Evolutionary conservation across 1,284 basidiomycete species (phyloP).

Genomic region (Trichosporon sp.): DNA sequence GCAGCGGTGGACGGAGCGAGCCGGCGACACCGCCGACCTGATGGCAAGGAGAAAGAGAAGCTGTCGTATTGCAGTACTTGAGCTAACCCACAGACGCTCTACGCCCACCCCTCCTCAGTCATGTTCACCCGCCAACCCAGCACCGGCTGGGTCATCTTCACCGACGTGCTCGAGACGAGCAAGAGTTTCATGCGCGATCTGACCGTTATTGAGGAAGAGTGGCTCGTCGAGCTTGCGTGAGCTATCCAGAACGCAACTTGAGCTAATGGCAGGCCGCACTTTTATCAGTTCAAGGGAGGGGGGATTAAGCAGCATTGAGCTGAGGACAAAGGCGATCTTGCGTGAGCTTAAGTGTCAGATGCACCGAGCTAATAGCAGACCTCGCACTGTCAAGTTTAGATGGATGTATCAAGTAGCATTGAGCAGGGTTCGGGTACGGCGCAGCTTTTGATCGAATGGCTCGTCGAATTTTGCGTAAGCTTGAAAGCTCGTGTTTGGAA

Average conservation of each 20-base stretch:
- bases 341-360: too few relatives aligned
- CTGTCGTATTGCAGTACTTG: too few relatives aligned
- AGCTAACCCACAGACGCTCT: conserved; percentile 57
- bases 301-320: conserved; percentile 38
- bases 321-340: too few relatives aligned
- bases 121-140: conserved; percentile 86
- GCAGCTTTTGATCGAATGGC: neutral
- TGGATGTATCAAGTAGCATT: too few relatives aligned
- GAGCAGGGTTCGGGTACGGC: neutral
- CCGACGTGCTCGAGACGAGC: conserved; percentile 93
- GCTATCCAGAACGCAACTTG: conserved; percentile 8
- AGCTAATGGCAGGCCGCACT: conserved; percentile 37
- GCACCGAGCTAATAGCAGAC: too few relatives aligned
- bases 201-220: conserved; percentile 53
- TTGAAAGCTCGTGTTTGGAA: too few relatives aligned
- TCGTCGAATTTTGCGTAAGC: too few relatives aligned
- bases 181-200: conserved; percentile 62
- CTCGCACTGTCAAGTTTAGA: too few relatives aligned
- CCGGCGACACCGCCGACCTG: neutral
- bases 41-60: too few relatives aligned
- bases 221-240: conserved; percentile 52
- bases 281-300: conserved; percentile 44
- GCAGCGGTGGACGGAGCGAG: too few relatives aligned
- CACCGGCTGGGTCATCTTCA: conserved; percentile 88
- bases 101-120: conserved; percentile 90